Evolutionary conservation across 2,329 filamentous ascomycete genomes (phyloP).

Genomic region (Pseudopyrenochaeta lycopersici): DNA sequence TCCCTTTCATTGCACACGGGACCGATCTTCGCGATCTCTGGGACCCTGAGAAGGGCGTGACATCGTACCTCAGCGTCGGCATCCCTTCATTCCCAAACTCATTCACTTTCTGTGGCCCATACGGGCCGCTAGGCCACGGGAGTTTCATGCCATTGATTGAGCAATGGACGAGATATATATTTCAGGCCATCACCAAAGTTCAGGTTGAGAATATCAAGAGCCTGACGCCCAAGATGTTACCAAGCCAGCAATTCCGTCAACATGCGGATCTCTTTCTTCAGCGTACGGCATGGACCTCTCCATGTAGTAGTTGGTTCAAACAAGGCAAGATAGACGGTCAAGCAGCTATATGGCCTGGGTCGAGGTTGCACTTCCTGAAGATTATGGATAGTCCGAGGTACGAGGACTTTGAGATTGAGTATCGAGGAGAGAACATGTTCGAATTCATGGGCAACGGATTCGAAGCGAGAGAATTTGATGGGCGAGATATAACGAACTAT

Average conservation of each 20-base stretch:
- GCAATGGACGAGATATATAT: constrained; percentile 34
- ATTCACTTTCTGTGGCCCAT: constrained; percentile 53
- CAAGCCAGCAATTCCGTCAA: constrained; percentile 23
- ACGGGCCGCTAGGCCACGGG: constrained; percentile 32
- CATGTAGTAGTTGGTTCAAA: constrained; percentile 37
- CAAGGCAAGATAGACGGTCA: constrained; percentile 31
- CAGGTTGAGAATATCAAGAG: constrained; percentile 36
- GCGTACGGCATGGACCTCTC: constrained; percentile 34
- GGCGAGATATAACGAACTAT: constrained; percentile 59
- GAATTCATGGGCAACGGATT: constrained; percentile 47
- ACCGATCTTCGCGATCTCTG: constrained; percentile 48
- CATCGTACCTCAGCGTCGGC: constrained; percentile 52
- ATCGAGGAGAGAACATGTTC: constrained; percentile 29
- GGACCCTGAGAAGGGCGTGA: constrained; percentile 45
- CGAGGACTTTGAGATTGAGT: constrained; percentile 35
- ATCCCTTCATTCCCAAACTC: constrained; percentile 57
- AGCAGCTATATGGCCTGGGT: constrained; percentile 32
- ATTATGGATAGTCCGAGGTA: constrained; percentile 27
- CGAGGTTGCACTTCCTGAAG: constrained; percentile 33
- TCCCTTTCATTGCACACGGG: constrained; percentile 37
- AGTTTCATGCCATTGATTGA: constrained; percentile 37
- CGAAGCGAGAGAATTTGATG: constrained; percentile 56
- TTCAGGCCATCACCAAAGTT: constrained; percentile 29
- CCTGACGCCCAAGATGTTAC: constrained; percentile 21
- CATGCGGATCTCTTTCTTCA: constrained; percentile 34